Base-by-base conservation (phyloP, 495 filamentous ascomycete genomes). In the Aspergillus mulundensis region DNA sequence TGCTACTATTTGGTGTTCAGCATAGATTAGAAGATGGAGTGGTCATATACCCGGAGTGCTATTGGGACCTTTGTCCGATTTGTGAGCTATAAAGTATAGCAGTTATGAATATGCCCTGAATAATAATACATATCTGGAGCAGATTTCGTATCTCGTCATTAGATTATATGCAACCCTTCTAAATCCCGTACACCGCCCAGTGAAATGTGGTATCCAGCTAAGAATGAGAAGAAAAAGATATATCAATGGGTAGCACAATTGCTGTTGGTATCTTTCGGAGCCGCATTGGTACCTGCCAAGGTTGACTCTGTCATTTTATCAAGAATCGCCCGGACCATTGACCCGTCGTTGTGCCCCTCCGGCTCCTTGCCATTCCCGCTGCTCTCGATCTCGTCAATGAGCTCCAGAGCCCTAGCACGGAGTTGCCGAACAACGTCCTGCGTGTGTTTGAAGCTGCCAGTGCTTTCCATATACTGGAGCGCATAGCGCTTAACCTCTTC, bases 401-500 rank as follows among this genome's bases (percentile, higher is more conserved):
- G 73, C 57, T 70, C 73, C 49, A 82, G 68, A 21, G 91, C 90
- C 58, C 84, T 82, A 53, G 77, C 81, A 25, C 82, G 79, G 62
- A 96, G 66, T 36, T 86, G 82, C 19, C 66, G 62, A 36, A 98
- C 68, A 2, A 95, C 87, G 48, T 82, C 76, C 50, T 82, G 76
- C 16, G 87, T 92, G 67, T 97, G 94, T 53, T 86, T 85, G 68
- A 98, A 97, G 60, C 85, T 95, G 14, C 91, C 90, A 1, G 86
- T 93, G 54, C 79, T 77, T 68, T 96, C 84, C 90, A 98, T 95
- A 62, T 96, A 96, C 32, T 74, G 76, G n/a, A 97, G 85, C 0
- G 95, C 94, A 65, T 93, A 96, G 45, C 81, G 74, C 76, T 98
- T 98, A 55, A 98, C 87, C 66, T 92, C 88, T 19, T 89, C 86